phyloP scores from a whole-genome alignment of 495 filamentous ascomycete genomes.

The Oidiodendron maius region DNA sequence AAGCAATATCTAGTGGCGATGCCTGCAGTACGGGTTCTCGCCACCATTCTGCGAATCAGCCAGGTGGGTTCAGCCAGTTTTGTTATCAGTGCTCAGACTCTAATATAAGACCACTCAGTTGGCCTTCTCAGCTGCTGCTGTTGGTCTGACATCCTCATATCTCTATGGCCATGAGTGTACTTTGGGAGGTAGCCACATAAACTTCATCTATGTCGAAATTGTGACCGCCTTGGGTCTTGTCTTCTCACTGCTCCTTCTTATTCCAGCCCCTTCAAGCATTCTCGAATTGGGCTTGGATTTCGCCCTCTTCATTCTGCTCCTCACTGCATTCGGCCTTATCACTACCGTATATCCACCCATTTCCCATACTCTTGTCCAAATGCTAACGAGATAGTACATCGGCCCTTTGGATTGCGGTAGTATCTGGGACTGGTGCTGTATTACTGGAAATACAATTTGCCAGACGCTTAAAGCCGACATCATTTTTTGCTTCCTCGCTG shows the following conservation, averaged over 20 bases:
- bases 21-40: too few relatives aligned
- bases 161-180: slow-evolving; percentile 26
- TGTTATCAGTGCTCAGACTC: background rate
- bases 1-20: too few relatives aligned
- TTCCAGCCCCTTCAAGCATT: slow-evolving; percentile 42
- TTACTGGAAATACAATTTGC: slow-evolving; percentile 34
- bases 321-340: slow-evolving; percentile 48
- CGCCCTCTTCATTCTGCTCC: slow-evolving; percentile 45
- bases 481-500: slow-evolving; percentile 52
- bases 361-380: background rate
- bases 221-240: slow-evolving; percentile 50
- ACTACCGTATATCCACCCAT: slow-evolving; percentile 29
- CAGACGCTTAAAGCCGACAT: slow-evolving; percentile 53
- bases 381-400: slow-evolving; percentile 25
- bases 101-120: slow-evolving; percentile 25
- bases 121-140: slow-evolving; percentile 40
- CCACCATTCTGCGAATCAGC: slow-evolving; percentile 36
- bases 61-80: slow-evolving; percentile 12
- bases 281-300: slow-evolving; percentile 38
- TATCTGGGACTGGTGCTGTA: slow-evolving; percentile 41
- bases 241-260: slow-evolving; percentile 45
- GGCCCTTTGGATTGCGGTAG: slow-evolving; percentile 39
- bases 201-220: slow-evolving; percentile 57
- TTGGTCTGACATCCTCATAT: slow-evolving; percentile 51
- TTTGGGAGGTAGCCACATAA: slow-evolving; percentile 34